A percentile compares a stretch with the other conserved stretches of the same genome.
Evolutionary conservation across 768 basidiomycete genomes (phyloP).

Genomic region (Gyrodon lividus): DNA sequence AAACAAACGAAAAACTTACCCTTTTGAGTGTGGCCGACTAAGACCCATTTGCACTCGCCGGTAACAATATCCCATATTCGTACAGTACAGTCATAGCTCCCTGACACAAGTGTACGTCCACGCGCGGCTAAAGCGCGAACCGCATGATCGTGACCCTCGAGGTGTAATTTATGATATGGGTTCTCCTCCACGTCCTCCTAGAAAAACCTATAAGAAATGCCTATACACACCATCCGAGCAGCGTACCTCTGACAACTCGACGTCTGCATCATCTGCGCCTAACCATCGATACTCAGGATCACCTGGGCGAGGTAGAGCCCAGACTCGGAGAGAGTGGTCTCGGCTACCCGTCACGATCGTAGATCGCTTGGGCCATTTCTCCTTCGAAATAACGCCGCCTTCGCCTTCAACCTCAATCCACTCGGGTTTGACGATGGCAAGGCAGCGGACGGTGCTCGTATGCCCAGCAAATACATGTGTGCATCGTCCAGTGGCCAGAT

Average conservation of each 20-base stretch:
- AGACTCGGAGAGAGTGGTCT: conserved; percentile 64
- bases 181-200: conserved; percentile 74
- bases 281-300: conserved; percentile 76
- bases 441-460: conserved; percentile 92
- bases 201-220: conserved; percentile 9
- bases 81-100: conserved; percentile 94
- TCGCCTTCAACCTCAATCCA: conserved; percentile 73
- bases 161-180: conserved; percentile 82
- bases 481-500: conserved; percentile 73
- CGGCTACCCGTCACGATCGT: conserved; percentile 73
- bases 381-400: conserved; percentile 56
- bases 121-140: conserved; percentile 91
- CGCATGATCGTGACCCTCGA: conserved; percentile 89
- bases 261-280: conserved; percentile 58
- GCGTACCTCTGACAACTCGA: conserved; percentile 52
- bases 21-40: conserved; percentile 90
- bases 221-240: neutral
- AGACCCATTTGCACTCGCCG: conserved; percentile 75
- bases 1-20: conserved; percentile 44
- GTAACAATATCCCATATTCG: conserved; percentile 93
- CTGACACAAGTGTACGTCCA: conserved; percentile 87
- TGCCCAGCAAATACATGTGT: conserved; percentile 96
- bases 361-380: conserved; percentile 72
- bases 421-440: conserved; percentile 95
- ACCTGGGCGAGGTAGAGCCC: conserved; percentile 64